Base-by-base conservation (phyloP, 768 basidiomycete species). In the Termitomyces sp. region DNA sequence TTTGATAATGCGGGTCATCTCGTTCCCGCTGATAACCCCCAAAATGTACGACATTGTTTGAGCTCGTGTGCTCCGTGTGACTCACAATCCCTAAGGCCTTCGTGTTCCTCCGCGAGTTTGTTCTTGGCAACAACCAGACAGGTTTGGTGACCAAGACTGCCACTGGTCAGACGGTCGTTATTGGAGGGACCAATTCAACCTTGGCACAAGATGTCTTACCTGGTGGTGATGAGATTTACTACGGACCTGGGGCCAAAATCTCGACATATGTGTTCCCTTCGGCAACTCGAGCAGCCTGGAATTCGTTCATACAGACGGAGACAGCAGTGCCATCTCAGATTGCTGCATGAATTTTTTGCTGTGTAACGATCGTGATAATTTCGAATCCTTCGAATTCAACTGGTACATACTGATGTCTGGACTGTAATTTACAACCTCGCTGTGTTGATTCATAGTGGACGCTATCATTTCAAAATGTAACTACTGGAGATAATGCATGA, bases 71-170 rank as follows among this genome's bases (percentile, higher is more conserved):
- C 59, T 12, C 4, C 9, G 6, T 32, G 53, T 16, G 9, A 56
- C 35, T 14, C 46, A 45, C 30, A 40, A 46, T 54, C 57, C 33
- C 53, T 35, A 60, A 90, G 88, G 85, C 82, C 6, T 76, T 80
- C 66, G 78, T 78, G 20, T 82, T 90, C 68, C 66, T 78, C 14
- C 81, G 83, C 20, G 85, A 90, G 59, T 90, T 89, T 61, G 73
- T 90, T 51, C 72, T 90, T 42, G 87, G 88, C 3, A 70, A 69
- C 56, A 86, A 87, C 68, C 57, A 71, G 33, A 83, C 83, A 1
- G 88, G 87, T 0, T 75, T 82, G 6, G 82, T 90, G 38, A 71
- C 67, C 22, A 65, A 65, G 26, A 59, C 66, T 18, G 56, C 66
- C 30, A 57, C 62, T 5, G 73, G 73, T n/a, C 53, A 66, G 9